Evolutionary conservation across 176 grass and related monocot genomes (phyloP), one percentile per base, ranked within the genome.

Genomic region (Poa annua): DNA sequence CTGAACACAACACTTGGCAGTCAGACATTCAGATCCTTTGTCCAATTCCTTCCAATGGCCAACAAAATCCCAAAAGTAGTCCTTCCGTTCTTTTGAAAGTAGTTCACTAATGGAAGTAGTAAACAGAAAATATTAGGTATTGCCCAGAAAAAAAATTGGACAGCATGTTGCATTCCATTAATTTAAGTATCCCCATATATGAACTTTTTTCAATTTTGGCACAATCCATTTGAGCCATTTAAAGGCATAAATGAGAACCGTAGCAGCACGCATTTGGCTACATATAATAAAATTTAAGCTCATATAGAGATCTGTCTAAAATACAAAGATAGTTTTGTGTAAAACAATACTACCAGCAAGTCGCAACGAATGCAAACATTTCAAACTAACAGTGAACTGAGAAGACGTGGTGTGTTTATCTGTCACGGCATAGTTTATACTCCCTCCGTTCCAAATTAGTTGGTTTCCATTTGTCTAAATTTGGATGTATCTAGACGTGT

Each of bases 1-100:
- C 67, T 93, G 85, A 32, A 86, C 51, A 57, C 96, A 98, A 77
- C 96, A 98, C 89, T 89, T 98, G 71, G 93, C 91, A 8, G 91
- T 93, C 60, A 80, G 91, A 77, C 93, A 98, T 35, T 98, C 91
- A 69, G 87, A 87, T 65, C 76, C 93, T 89, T 92, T 95, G 69
- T 88, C 83, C 41, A 90, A 87, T 79, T 95, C 82, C 35, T 92
- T 87, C 96, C 96, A 98, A 64, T 87, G 73, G 71, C 91, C 83
- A 74, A 84, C 83, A 50, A 98, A 93, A 59, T 95, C 83, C 96
- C 96, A 98, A 80, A 92, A 98, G 20, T 92, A 75, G 67, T 91
- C 85, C 35, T 90, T 93, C 80, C 83, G 61, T 90, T 98, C 91
- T 86, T 93, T 98, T 17, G 93, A 93, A 78, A 98, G 86, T 42